Evolutionary conservation across 1,284 basidiomycete genomes (phyloP).

Genomic region (Fistulina hepatica): DNA sequence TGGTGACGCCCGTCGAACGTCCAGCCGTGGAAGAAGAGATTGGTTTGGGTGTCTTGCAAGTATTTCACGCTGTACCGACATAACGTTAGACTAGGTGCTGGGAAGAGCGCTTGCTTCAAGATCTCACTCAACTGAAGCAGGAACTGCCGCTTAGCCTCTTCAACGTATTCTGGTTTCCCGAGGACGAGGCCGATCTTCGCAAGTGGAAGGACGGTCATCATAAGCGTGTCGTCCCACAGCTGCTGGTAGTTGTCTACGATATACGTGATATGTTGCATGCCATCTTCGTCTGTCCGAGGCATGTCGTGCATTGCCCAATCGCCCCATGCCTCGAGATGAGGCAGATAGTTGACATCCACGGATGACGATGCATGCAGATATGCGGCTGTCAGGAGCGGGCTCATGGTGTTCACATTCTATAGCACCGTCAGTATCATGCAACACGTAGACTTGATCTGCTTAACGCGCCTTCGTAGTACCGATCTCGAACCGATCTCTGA

Average conservation of each 20-base stretch:
- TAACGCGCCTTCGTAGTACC: slow-evolving; percentile 41
- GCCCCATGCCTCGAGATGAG: slow-evolving; percentile 50
- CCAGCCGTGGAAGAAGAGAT: slow-evolving; percentile 48
- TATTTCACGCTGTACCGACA: slow-evolving; percentile 31
- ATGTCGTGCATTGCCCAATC: slow-evolving; percentile 56
- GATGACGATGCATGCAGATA: slow-evolving; percentile 36
- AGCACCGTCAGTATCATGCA: background rate
- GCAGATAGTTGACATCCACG: slow-evolving; percentile 27
- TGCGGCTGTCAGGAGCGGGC: slow-evolving; percentile 47
- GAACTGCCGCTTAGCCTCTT: slow-evolving; percentile 52
- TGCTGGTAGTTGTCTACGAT: slow-evolving; percentile 42
- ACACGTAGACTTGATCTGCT: background rate
- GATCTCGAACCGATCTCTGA: slow-evolving; percentile 40
- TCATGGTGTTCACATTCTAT: slow-evolving; percentile 59
- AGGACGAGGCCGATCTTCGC: slow-evolving; percentile 53
- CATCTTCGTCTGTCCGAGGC: slow-evolving; percentile 45
- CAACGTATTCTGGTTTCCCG: slow-evolving; percentile 41
- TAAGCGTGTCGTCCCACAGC: slow-evolving; percentile 58
- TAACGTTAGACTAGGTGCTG: slow-evolving; percentile 5
- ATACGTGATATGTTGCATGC: slow-evolving; percentile 56
- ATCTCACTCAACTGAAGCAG: slow-evolving; percentile 34
- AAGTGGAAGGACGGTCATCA: slow-evolving; percentile 54
- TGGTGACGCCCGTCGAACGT: slow-evolving; percentile 41
- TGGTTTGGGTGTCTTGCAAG: slow-evolving; percentile 37
- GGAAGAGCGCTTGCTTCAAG: slow-evolving; percentile 1